Conservation (phyloP, 2,329 filamentous ascomycete species). For the Diaporthe vexans region DNA sequence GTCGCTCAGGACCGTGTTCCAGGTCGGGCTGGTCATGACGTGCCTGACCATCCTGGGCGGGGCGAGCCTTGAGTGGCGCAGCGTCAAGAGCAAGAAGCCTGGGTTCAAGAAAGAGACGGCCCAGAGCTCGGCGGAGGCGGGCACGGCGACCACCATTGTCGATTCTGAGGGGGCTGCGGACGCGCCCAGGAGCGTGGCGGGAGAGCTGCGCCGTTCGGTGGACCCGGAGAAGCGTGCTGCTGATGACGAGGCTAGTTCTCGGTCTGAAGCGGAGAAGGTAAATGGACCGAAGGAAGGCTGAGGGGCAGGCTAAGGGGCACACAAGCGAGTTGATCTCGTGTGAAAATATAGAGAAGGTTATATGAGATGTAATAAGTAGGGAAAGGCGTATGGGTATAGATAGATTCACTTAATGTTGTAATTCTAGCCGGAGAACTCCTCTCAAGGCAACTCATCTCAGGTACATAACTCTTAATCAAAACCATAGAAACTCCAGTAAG, state of each 20-base stretch:
- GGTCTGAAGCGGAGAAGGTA: neutral
- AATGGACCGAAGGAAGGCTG: neutral
- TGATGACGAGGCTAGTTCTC: neutral
- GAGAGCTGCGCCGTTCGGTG: neutral
- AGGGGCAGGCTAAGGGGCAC: neutral
- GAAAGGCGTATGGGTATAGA: neutral
- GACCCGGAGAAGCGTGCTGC: neutral
- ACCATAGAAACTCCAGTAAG: neutral
- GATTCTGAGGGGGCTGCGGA: neutral
- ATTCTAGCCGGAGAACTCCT: neutral
- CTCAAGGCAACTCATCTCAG: conserved; percentile 7
- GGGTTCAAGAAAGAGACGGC: conserved; percentile 42
- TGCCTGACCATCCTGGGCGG: conserved; percentile 68
- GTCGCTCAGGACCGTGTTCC: conserved; percentile 70
- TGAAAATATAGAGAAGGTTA: neutral
- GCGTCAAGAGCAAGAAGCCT: conserved; percentile 53
- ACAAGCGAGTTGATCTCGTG: neutral
- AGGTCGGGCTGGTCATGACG: conserved; percentile 69
- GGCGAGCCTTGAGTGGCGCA: conserved; percentile 71
- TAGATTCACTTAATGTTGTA: neutral
- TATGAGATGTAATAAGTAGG: neutral
- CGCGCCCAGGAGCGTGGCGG: neutral
- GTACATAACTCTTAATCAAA: neutral
- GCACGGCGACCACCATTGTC: neutral
- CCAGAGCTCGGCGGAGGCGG: neutral